Base-by-base conservation (phyloP, 768 basidiomycete species). In the Calvatia gigantea region DNA sequence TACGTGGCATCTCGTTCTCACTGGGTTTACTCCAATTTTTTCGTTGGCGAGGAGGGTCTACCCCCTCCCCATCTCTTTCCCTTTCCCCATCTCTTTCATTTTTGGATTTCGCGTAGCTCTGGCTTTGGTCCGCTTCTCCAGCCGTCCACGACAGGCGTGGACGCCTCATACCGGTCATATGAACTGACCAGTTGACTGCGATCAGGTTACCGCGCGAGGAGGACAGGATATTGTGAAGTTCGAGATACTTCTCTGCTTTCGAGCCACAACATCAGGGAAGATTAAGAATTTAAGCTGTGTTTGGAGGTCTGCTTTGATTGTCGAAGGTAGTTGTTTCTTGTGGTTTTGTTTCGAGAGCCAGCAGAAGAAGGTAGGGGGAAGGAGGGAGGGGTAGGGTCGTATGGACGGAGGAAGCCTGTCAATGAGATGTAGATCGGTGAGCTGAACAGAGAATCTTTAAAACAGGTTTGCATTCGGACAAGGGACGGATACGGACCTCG, bases 141-240 rank as follows among this genome's bases (percentile, higher is more conserved):
- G 65, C 69, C 71, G 65, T 90, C 89, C 51, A 93, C 68, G 29
- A 81, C 86, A 19, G 75, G 67, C 29, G 80, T 76, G 67, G 94
- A 94, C 23, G 86, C 80, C 61, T 89, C 85, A 63, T 84, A 92
- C 92, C 91, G 93, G 67, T 94, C 92, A 65, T 89, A 92, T 2
- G 91, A 79, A 64, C 94, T 94, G 69, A 94, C 83, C 81, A 88
- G 80, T 70, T 79, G 85, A 42, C 89, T 89, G 44, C 87, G 86
- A 62, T 91, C 86, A 38, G 86, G 75, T 69, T 91, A 94, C 17
- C 89, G 78, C 44, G 73, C 73, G 72, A 93, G 90, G 12, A 93
- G 72, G 55, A 93, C 0, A 89, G 86, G 38, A 88, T 75, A 42
- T 80, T 73, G 73, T 75, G 80, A 5, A 85, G 62, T 32, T 32